Evolutionary conservation across 345 rosid genomes (phyloP), one percentile per base, ranked within the genome.

Genomic region (Chamaenerion angustifolium): DNA sequence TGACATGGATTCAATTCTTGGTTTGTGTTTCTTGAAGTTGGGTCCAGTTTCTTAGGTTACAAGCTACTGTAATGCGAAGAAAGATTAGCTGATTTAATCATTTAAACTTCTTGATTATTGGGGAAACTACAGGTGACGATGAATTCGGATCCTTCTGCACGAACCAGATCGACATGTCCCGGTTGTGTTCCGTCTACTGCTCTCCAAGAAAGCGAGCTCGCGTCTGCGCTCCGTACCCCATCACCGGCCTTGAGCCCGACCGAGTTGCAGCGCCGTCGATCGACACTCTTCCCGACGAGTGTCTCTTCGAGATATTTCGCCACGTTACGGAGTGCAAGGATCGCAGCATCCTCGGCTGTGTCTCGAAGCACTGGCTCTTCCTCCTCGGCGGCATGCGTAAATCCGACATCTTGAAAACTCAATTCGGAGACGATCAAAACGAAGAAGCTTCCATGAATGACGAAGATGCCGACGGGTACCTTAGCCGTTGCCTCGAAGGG

Each of bases 301-400:
- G 94, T 63, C 83, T 83, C 19, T 76, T 74, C 37, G 94, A 83
- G 85, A 78, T 83, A 62, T 72, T 80, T 52, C 76, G 73, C 43
- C 74, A 83, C 41, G 51, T 83, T 6, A 64, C 73, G 11, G 53
- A 69, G 1, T 78, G 75, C 46, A 67, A 63, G 56, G 94, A 81
- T 48, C 72, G 78, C 68, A 71, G 79, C 48, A 31, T 75, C 3
- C 73, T 76, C 51, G 79, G 83, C 60, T 74, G 71, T 49, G 94
- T 80, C 18, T 83, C 88, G 51, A 83, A 76, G 69, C 72, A 55
- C 16, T 83, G 88, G 94, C 80, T 83, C 64, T 62, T 60, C 61
- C 59, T 78, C 10, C 49, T 83, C 59, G 75, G 76, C 61, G 72
- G 65, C 58, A 74, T 84, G 47, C 64, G 75, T 12, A 74, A 63